Base-by-base conservation (phyloP, 441 rosid genomes). In the Pelargonium fulgidum region DNA sequence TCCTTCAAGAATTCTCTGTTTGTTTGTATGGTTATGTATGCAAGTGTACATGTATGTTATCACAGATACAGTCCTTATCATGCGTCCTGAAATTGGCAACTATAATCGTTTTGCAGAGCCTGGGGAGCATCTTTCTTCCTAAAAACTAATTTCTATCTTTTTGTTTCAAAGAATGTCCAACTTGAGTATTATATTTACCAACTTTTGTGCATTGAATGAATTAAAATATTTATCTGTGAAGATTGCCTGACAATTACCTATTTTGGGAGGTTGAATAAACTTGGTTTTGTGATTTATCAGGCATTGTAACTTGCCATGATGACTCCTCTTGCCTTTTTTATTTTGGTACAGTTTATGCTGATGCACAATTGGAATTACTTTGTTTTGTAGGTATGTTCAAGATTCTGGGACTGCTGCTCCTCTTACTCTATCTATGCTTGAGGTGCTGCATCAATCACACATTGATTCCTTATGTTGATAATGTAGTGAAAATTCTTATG, bases 371-470 rank as follows among this genome's bases (percentile, higher is more conserved):
- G 42, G 42, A 39, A 39, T 39, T 39, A 39, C 7, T 39, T 66
- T 73, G 42, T 79, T 82, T 70, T 80, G 74, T 70, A 95, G 99
- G 98, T 95, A 95, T 88, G 95, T 95, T 65, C 73, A 88, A 88
- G 98, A 92, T 80, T 79, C 99, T 75, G 92, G 88, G 80, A 86
- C 89, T 74, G 98, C 99, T 75, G 93, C 99, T 78, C 99, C 98
- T 74, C 98, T 95, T 71, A 87, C 93, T 69, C 84, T 95, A 62
- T 92, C 95, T 65, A 91, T 95, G 98, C 91, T 95, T 75, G 90
- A 89, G 98, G 98, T 95, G 72, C 81, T 73, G 65, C 68, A 73
- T 78, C 74, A 69, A 58, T 73, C 66, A 42, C 42, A 45, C 70
- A 3, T 68, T 64, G 9, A 33, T 47, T 78, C 64, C 72, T 68